Percentiles rank a stretch among this genome's conserved stretches.
These are phyloP conservation scores for Bryum argenteum DNA, from an alignment of 225 moss, liverwort and hornwort genomes.

Conservation along the genomic window DNA sequence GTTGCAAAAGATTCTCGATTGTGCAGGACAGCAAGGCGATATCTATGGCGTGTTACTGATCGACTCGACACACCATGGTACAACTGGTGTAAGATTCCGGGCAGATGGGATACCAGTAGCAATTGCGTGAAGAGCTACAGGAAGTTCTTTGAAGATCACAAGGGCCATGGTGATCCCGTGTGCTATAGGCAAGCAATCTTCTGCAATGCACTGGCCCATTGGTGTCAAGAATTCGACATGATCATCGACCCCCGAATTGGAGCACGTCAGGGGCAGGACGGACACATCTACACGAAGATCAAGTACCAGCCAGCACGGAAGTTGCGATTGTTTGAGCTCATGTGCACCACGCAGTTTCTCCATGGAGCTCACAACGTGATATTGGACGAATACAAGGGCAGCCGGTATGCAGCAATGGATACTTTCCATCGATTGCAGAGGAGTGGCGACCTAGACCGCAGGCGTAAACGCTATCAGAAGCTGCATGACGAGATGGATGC, in stretches of 20 bases:
- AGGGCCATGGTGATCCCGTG: neutral
- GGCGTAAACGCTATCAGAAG: neutral
- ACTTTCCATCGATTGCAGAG: neutral
- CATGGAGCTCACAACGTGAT: neutral
- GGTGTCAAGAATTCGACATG: neutral
- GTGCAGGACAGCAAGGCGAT: neutral
- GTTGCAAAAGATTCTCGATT: neutral
- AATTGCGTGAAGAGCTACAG: neutral
- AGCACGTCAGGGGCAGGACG: neutral
- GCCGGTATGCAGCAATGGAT: neutral
- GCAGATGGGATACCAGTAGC: rapidly evolving
- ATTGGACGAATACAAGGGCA: neutral
- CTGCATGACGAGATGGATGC: neutral
- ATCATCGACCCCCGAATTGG: neutral
- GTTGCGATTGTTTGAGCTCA: neutral
- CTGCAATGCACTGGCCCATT: neutral
- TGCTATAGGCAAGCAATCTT: neutral
- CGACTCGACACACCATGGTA: neutral
- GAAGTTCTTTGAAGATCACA: neutral
- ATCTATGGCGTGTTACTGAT: neutral
- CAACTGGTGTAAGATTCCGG: neutral
- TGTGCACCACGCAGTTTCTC: neutral
- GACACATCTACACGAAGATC: neutral
- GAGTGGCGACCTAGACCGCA: neutral
- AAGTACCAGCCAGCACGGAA: neutral